Base-by-base conservation (phyloP, 2,329 filamentous ascomycete species). In the Aureobasidium leucospermi region DNA sequence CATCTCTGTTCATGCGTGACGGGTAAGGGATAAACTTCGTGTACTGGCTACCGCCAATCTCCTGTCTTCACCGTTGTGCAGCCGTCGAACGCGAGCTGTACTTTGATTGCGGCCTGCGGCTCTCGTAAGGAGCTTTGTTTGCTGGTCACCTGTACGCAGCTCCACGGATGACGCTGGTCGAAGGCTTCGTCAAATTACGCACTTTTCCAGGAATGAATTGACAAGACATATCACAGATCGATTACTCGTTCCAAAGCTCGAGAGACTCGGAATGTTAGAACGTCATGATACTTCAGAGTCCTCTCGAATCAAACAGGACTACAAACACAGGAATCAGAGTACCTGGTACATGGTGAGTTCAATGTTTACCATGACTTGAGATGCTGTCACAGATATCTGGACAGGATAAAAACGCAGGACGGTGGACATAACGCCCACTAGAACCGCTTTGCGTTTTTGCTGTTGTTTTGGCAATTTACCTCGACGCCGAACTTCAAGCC, bases 381-480 rank as follows among this genome's bases (percentile, higher is more conserved):
- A 41, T 39, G 42, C 32, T 36, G 31, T 48, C 41, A 58, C 43
- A 48, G 55, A 16, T 58, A 41, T 41, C 31, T n/a, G 11, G 28
- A 29, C 16, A 43, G 19, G 55, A 58, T 58, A 58, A 19, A 36
- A 58, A 48, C 55, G 55, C 32, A 48, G 34, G 43, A 58, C 55
- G 55, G 51, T 34, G 19, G 45, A 48, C 32, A 48, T 8, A 58
- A 47, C 55, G 55, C 34, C n/a, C 36, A 23, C 42, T 58, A 58
- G 43, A 58, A 47, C 55, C 55, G 55, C 55, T 58, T 48, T 47
- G 43, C 55, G 55, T 46, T 57, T 55, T 38, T 38, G 52, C 52
- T 57, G 52, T 58, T 58, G 43, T 58, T 58, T 48, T 58, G 55
- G 43, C 55, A 58, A 58, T 47, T 58, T 58, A 58, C 55, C 43